Conservation (phyloP, 2,329 filamentous ascomycete species). For the Cytospora paraplurivora region DNA sequence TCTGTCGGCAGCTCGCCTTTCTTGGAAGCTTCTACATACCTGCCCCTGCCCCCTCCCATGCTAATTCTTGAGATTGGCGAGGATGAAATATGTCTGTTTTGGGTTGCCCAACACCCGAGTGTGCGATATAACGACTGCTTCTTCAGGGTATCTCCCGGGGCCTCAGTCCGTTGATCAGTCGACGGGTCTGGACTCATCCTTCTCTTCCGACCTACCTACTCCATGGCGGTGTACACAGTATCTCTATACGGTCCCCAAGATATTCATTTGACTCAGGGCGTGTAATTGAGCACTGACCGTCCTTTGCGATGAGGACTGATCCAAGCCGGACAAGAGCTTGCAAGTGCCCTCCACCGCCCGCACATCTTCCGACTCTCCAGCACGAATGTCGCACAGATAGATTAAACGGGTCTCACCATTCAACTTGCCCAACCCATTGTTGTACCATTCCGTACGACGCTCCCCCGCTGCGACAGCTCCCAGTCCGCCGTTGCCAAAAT, state of each 20-base stretch:
- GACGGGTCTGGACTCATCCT: not conserved
- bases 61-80: not conserved
- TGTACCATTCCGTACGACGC: constrained; percentile 16
- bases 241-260: constrained; percentile 11
- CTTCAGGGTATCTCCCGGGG: not conserved
- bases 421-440: constrained; percentile 27
- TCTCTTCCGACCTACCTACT: not conserved
- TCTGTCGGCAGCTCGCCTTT: not conserved
- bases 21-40: not conserved
- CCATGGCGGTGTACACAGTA: constrained; percentile 12
- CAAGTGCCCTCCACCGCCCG: not conserved
- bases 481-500: not conserved
- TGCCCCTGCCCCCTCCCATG: not conserved
- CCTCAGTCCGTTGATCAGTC: not conserved
- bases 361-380: constrained; percentile 15
- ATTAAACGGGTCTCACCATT: constrained; percentile 26
- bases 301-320: not conserved
- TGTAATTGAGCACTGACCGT: not conserved
- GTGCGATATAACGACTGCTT: not conserved
- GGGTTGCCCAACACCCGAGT: not conserved
- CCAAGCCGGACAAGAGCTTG: constrained; percentile 9
- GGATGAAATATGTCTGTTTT: not conserved
- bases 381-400: constrained; percentile 16
- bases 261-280: not conserved
- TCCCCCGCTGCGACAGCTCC: not conserved